Conservation (phyloP, 768 basidiomycete genomes). For the Lentinula lateritia region DNA sequence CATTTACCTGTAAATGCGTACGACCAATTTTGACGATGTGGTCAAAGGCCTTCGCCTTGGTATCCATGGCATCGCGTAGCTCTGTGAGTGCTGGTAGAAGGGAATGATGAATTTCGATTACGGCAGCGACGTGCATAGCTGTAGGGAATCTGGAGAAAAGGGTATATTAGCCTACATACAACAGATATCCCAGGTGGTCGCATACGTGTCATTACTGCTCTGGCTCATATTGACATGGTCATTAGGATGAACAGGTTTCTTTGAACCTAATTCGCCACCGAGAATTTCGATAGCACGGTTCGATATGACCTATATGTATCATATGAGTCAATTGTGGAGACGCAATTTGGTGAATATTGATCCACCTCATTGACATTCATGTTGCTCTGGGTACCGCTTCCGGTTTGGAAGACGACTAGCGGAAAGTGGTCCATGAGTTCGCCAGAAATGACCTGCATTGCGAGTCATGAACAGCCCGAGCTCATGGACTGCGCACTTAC, state of each 20-base stretch:
- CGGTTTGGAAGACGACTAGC: constrained; percentile 98
- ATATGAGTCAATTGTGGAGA: background rate
- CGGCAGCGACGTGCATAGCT: constrained; percentile 97
- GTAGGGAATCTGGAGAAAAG: constrained; percentile 78
- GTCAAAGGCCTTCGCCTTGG: constrained; percentile 78
- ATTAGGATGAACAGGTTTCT: constrained; percentile 97
- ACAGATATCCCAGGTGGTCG: constrained; percentile 9
- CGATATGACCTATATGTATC: constrained; percentile 72
- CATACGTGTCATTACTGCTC: constrained; percentile 96
- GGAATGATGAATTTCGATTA: constrained; percentile 73
- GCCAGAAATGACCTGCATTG: constrained; percentile 86
- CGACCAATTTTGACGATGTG: constrained; percentile 98
- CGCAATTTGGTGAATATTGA: background rate
- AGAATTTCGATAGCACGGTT: constrained; percentile 97
- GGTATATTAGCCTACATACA: background rate
- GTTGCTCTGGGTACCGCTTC: constrained; percentile 97
- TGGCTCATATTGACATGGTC: constrained; percentile 99
- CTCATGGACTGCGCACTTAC: constrained; percentile 31
- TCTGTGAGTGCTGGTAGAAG: constrained; percentile 83
- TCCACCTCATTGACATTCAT: constrained; percentile 97
- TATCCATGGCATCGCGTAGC: constrained; percentile 78
- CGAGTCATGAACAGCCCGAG: constrained; percentile 3
- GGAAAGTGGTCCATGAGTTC: constrained; percentile 95
- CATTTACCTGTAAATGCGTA: constrained; percentile 79
- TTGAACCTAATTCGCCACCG: constrained; percentile 92